Percentiles rank a stretch among this genome's conserved stretches.
These are phyloP conservation scores for Heliamphora exappendiculata DNA, from an alignment of 148 eudicot genomes.

Conservation along the genomic window DNA sequence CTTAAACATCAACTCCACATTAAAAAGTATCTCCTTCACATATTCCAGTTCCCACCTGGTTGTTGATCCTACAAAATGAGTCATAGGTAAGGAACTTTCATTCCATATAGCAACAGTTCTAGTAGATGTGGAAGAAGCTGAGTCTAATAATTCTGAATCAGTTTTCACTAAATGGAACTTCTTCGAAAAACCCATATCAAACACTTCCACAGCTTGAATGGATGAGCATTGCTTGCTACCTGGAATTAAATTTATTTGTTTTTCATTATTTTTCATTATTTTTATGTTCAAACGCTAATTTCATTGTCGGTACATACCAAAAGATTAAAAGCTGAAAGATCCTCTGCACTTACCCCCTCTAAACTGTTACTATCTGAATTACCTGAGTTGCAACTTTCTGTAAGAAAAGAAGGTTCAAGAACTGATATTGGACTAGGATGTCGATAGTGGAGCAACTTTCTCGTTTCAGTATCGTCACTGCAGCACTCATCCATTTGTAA, in stretches of 20 bases:
- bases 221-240: conserved; percentile 65
- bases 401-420: conserved; percentile 56
- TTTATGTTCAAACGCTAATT: too few relatives aligned
- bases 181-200: conserved; percentile 24
- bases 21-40: conserved; percentile 47
- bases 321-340: neutral
- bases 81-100: neutral
- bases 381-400: conserved; percentile 77
- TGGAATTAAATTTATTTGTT: conserved; percentile 31
- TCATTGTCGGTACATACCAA: too few relatives aligned
- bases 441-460: conserved; percentile 36
- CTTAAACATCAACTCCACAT: conserved; percentile 55
- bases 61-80: conserved; percentile 22
- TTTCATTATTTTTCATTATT: too few relatives aligned
- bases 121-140: conserved; percentile 61
- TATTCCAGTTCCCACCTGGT: conserved; percentile 61
- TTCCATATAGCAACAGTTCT: conserved; percentile 18
- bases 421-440: conserved; percentile 78
- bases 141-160: conserved; percentile 72
- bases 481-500: conserved; percentile 31
- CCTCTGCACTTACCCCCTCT: conserved; percentile 49
- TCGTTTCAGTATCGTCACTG: conserved; percentile 31
- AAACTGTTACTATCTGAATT: conserved; percentile 41
- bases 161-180: conserved; percentile 28
- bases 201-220: conserved; percentile 42